Evolutionary conservation across 2,329 filamentous ascomycete species (phyloP), one percentile per base, ranked within the genome.

Genomic region (Colletotrichum abscissum): DNA sequence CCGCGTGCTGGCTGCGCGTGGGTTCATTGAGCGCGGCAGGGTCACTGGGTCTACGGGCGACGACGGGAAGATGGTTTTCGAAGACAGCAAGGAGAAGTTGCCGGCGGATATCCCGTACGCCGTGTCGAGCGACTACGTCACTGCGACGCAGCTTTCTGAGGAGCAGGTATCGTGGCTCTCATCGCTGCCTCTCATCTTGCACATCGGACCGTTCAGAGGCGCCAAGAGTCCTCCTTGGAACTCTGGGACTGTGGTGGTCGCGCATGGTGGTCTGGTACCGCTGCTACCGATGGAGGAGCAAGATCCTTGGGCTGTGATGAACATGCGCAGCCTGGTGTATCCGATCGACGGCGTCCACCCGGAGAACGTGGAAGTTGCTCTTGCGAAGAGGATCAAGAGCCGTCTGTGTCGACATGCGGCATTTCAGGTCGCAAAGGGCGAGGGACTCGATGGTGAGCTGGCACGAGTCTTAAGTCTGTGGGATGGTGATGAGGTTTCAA

Each of bases 231-330:
- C 7, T 5, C 42, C 42, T 22, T 49, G 42, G 42, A 49, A 49
- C 19, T n/a, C 42, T 22, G 42, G 42, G 19, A 9, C 16, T 4
- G 42, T 11, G 16, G 42, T 49, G 42, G 42, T 49, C 19, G 42
- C 42, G 4, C 42, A 49, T 84, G 96, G 90, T 0, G 97, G 97
- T 1, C 87, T 98, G 1, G 91, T 97, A 0, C 94, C 96, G 0
- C 92, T 91, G 4, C 84, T 97, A 0, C 82, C 88, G 0, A 86
- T 97, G 16, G 86, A 92, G 59, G 85, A 88, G 66, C 96, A 92
- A 76, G 88, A 98, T 81, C 93, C 95, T 0, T 92, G 90, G 81
- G 92, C 93, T 63, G 93, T 94, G 46, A 98, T 98, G 95, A 97
- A 94, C 79, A 97, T 99, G 94, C 91, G 95, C 69, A 94, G 91